Base-by-base conservation (phyloP, 2,329 filamentous ascomycete genomes). In the Penicillium sp. region DNA sequence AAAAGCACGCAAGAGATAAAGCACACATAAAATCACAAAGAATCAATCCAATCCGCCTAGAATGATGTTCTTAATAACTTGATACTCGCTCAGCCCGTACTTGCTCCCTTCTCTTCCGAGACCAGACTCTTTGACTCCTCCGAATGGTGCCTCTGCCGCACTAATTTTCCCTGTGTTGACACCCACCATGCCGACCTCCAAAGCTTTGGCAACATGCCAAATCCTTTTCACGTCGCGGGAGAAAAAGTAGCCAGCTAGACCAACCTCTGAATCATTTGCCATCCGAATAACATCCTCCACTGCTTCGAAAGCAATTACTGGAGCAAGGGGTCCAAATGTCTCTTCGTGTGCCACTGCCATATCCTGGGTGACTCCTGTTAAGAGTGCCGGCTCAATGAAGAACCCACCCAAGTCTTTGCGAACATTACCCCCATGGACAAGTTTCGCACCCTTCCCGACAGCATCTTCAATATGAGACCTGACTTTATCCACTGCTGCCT, bases 271-370 rank as follows among this genome's bases (percentile, higher is more conserved):
- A 35, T 78, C 74, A 72, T 97, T 97, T 2, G 93, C 92, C 58
- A 91, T 74, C 60, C 80, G 77, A 26, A 96, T 83, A 2, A 95
- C 93, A 66, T 97, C 91, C 23, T 87, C 85, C 74, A 97, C 92
- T 0, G 86, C 90, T 29, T 88, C 81, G 68, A 97, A 97, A 36
- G 84, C 82, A 77, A 95, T 95, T 7, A 97, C 73, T 0, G 88
- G 91, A 0, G 91, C 92, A 0, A 97, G 86, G 1, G 93, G 93
- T 0, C 93, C 93, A 70, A 97, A 97, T 0, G 91, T 97, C 78
- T 97, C 93, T 73, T 97, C 92, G 2, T 76, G 76, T 2, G 88
- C 85, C 60, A 96, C 82, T 55, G 82, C 80, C 92, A 96, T 97
- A 38, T 90, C 82, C 45, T 80, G 77, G 1, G 82, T 93, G 84